Percentiles rank a stretch among this genome's conserved stretches.
Conservation (phyloP, 129 eudicot genomes). For the Chrysanthemum lavandulifolium region DNA sequence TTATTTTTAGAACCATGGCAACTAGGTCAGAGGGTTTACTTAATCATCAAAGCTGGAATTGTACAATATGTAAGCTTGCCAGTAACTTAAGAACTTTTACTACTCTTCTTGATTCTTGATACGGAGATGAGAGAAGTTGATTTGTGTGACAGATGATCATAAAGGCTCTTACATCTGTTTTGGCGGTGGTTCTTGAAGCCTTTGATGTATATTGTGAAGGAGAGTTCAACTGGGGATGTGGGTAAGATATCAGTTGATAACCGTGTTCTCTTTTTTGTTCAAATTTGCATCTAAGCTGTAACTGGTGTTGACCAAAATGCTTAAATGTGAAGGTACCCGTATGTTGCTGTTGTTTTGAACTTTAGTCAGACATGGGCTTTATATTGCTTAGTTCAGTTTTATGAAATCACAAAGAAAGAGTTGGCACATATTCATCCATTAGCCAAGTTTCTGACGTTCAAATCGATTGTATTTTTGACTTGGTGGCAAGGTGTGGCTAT, state of each 20-base stretch:
- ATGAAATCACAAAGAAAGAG: constrained; percentile 73
- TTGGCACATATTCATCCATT: constrained; percentile 81
- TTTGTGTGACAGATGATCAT: neutral
- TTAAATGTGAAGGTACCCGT: constrained; percentile 74
- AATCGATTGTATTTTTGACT: constrained; percentile 92
- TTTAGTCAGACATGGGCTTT: constrained; percentile 99
- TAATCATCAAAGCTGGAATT: constrained; percentile 82
- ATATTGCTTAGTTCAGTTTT: constrained; percentile 89
- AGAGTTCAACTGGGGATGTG: constrained; percentile 83
- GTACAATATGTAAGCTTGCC: constrained; percentile 86
- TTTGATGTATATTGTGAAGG: constrained; percentile 93
- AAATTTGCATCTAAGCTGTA: neutral
- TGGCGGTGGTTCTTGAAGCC: constrained; percentile 46
- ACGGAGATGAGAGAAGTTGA: neutral
- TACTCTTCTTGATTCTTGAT: neutral
- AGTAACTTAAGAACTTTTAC: constrained; percentile 8
- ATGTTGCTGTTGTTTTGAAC: constrained; percentile 80
- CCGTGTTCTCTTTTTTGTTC: neutral
- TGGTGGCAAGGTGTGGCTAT: constrained; percentile 99
- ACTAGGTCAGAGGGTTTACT: constrained; percentile 73
- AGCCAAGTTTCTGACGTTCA: constrained; percentile 89
- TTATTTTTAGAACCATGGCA: constrained; percentile 82
- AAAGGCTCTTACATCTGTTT: neutral
- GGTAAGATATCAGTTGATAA: constrained; percentile 47
- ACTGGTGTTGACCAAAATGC: constrained; percentile 7